A percentile compares a stretch with the other conserved stretches of the same genome.
These are phyloP conservation scores for Spathaspora sp. DNA, from an alignment of 1,139 yeast species.

Conservation along the genomic window DNA sequence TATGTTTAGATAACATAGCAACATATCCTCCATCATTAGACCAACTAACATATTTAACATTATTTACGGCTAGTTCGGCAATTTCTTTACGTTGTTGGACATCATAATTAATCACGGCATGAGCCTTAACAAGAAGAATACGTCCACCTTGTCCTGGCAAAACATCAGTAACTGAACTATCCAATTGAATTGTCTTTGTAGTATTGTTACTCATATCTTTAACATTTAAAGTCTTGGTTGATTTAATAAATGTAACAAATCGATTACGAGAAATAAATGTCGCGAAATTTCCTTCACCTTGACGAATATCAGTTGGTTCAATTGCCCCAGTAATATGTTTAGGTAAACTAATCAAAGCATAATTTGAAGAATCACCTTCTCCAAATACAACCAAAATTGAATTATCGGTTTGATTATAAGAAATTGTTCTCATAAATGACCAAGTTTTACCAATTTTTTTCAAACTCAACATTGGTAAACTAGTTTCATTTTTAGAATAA, in stretches of 20 bases:
- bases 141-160: conserved; percentile 81
- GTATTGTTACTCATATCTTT: conserved; percentile 79
- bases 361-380: conserved; percentile 59
- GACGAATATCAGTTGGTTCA: conserved; percentile 77
- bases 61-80: conserved; percentile 68
- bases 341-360: conserved; percentile 77
- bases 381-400: conserved; percentile 83
- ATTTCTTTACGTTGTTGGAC: conserved; percentile 88
- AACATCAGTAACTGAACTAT: conserved; percentile 70
- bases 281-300: conserved; percentile 85
- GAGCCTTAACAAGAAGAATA: conserved; percentile 69
- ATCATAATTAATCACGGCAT: conserved; percentile 78
- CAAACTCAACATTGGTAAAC: conserved; percentile 78
- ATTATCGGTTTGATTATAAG: conserved; percentile 91
- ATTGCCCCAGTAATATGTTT: conserved; percentile 89
- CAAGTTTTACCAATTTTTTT: conserved; percentile 84
- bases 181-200: conserved; percentile 80
- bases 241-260: conserved; percentile 75
- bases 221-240: conserved; percentile 68
- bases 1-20: conserved; percentile 90
- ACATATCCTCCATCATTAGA: conserved; percentile 84
- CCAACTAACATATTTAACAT: conserved; percentile 88
- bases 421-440: conserved; percentile 80
- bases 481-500: conserved; percentile 56
- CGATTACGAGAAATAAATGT: conserved; percentile 91